Conservation (phyloP, 345 rosid species). For the Aquilaria sinensis region DNA sequence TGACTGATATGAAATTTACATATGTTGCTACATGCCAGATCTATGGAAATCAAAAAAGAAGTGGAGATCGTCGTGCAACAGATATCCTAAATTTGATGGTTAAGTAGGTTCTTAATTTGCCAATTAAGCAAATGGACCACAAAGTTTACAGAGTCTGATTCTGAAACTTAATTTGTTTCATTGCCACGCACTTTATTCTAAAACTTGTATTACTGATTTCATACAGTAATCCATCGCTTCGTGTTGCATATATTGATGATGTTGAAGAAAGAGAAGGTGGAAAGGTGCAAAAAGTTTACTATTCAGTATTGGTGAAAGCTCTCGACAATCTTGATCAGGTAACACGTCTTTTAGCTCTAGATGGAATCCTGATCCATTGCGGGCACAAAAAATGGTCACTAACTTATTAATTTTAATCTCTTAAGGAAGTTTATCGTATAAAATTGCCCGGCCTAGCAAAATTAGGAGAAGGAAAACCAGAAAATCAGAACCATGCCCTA, state of each 20-base stretch:
- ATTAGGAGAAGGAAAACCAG: constrained; percentile 97
- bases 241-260: constrained; percentile 95
- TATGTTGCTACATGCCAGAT: constrained; percentile 96
- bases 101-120: constrained; percentile 52
- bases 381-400: too few species aligned
- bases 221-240: constrained; percentile 84
- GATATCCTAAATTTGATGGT: constrained; percentile 96
- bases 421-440: constrained; percentile 89
- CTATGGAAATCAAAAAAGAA: constrained; percentile 88
- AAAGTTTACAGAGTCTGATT: too few species aligned
- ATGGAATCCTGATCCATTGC: background rate
- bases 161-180: background rate
- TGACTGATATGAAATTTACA: constrained; percentile 93
- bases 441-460: constrained; percentile 87
- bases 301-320: constrained; percentile 88
- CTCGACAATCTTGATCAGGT: constrained; percentile 94
- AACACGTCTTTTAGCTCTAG: constrained; percentile 12
- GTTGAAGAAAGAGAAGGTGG: constrained; percentile 90
- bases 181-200: background rate
- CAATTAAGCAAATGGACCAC: too few species aligned
- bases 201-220: too few species aligned
- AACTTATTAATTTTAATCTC: background rate
- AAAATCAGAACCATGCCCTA: constrained; percentile 95
- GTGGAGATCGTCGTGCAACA: constrained; percentile 95
- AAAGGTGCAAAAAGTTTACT: constrained; percentile 73